These are phyloP conservation scores for Rosa lucieae DNA, from an alignment of 306 rosid genomes.

Conservation along the genomic window DNA sequence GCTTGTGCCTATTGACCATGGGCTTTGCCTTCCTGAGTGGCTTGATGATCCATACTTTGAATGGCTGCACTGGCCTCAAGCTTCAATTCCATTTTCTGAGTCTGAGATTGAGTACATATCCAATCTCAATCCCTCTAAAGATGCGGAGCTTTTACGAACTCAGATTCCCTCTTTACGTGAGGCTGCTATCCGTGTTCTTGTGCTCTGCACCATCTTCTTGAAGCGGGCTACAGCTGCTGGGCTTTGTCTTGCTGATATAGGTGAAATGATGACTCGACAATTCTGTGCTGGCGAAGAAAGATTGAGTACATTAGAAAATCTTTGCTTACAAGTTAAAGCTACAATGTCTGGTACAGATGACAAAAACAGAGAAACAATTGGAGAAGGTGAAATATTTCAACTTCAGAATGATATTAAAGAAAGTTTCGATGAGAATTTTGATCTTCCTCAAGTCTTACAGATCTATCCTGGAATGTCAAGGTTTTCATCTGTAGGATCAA, in stretches of 20 bases:
- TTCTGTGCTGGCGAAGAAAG: conserved; percentile 49
- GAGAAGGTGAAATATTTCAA: conserved; percentile 29
- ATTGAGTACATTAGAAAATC: conserved; percentile 53
- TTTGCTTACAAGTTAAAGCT: conserved; percentile 58
- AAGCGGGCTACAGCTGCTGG: conserved; percentile 68
- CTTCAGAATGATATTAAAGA: conserved; percentile 21
- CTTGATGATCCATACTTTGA: conserved; percentile 93
- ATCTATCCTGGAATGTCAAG: conserved; percentile 27
- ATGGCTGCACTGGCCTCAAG: conserved; percentile 99
- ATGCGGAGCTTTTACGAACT: conserved; percentile 64
- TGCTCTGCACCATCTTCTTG: conserved; percentile 78
- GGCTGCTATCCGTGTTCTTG: conserved; percentile 70
- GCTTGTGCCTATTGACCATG: conserved; percentile 93
- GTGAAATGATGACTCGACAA: conserved; percentile 75
- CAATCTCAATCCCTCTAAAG: conserved; percentile 72
- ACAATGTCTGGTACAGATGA: conserved; percentile 26
- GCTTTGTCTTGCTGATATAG: conserved; percentile 72
- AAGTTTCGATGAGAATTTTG: conserved; percentile 22
- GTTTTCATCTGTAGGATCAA: conserved; percentile 32
- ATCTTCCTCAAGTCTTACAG: conserved; percentile 27
- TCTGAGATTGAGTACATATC: conserved; percentile 68
- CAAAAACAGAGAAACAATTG: conserved; percentile 16
- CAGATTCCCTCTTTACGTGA: conserved; percentile 64
- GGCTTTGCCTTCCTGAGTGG: conserved; percentile 94
- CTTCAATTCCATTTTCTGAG: conserved; percentile 73